Evolutionary conservation across 140 eudicot genomes (phyloP), one percentile per base, ranked within the genome.

Genomic region (Erigeron philadelphicus): DNA sequence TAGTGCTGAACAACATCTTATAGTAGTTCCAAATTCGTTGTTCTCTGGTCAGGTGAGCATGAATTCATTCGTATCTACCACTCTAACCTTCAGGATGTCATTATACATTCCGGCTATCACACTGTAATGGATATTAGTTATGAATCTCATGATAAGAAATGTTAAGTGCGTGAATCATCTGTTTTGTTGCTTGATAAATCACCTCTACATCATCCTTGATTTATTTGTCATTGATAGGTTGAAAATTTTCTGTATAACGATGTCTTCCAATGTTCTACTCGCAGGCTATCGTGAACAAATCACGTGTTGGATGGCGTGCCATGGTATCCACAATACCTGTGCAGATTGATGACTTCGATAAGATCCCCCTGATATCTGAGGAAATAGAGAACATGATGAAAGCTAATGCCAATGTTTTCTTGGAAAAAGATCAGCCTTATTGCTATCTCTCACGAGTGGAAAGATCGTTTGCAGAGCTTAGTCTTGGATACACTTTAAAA

Each of bases 251-350:
- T 54, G 35, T 1, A 45, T 55, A 46, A 76, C 8, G 53, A 44
- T 6, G 12, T 62, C 11, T 57, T 45, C 61, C 48, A 44, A 76
- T 67, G 68, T 72, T 61, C 3, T 48, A 49, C 76, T 73, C 58
- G 54, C 35, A 93, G 98, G 98, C 93, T 5, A 93, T 93, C 75
- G 90, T 93, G 78, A 93, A 93, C 79, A 93, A 93, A 81, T 93
- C 98, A 40, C 88, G 96, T 23, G 98, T 95, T 56, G 79, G 79
- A 83, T 93, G 84, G 84, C 97, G 90, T 70, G 87, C 86, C 59
- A 78, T 87, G 83, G 79, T 79, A 62, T 79, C 76, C 54, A 87
- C 67, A 68, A 83, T 93, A 60, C 95, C 98, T n/a, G 54, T 93
- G 63, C 90, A 75, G 35, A 76, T 79, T 68, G 88, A 80, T 11